Evolutionary conservation across 2,329 filamentous ascomycete genomes (phyloP).

Genomic region (Cladophialophora carrionii): DNA sequence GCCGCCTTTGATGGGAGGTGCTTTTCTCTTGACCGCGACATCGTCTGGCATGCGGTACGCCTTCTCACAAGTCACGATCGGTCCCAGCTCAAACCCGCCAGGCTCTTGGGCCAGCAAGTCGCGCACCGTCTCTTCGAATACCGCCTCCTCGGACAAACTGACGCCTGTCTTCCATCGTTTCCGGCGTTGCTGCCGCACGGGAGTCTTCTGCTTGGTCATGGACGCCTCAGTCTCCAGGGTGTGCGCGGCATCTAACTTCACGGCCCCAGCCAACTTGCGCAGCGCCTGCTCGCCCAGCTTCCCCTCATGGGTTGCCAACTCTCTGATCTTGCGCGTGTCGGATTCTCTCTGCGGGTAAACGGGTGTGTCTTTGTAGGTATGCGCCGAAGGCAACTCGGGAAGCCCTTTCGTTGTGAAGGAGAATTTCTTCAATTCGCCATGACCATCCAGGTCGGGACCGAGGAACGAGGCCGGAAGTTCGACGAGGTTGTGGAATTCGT

Average conservation of each 20-base stretch:
- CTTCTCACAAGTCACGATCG: constrained; percentile 64
- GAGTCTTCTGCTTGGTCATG: constrained; percentile 39
- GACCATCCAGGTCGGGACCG: constrained; percentile 55
- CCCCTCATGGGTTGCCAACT: constrained; percentile 67
- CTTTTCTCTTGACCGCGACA: constrained; percentile 42
- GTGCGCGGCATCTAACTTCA: constrained; percentile 47
- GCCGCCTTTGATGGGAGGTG: constrained; percentile 30
- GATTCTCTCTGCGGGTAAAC: constrained; percentile 63
- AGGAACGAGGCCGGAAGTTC: constrained; percentile 50
- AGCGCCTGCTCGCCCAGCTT: constrained; percentile 67
- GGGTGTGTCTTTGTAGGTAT: constrained; percentile 65
- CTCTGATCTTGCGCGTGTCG: constrained; percentile 63
- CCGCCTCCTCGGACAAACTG: constrained; percentile 48
- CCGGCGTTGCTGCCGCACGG: constrained; percentile 42
- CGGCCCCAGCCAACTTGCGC: constrained; percentile 61
- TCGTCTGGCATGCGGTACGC: constrained; percentile 55
- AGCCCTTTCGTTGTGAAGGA: constrained; percentile 64
- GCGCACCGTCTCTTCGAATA: constrained; percentile 62
- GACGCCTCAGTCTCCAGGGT: constrained; percentile 46
- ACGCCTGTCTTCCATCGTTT: constrained; percentile 28
- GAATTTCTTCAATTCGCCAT: constrained; percentile 51
- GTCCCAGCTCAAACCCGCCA: constrained; percentile 49
- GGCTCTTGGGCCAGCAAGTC: constrained; percentile 50
- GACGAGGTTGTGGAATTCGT: constrained; percentile 43
- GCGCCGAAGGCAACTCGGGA: constrained; percentile 64